Conservation (phyloP, 257 asterid species). For the Rhazya stricta region DNA sequence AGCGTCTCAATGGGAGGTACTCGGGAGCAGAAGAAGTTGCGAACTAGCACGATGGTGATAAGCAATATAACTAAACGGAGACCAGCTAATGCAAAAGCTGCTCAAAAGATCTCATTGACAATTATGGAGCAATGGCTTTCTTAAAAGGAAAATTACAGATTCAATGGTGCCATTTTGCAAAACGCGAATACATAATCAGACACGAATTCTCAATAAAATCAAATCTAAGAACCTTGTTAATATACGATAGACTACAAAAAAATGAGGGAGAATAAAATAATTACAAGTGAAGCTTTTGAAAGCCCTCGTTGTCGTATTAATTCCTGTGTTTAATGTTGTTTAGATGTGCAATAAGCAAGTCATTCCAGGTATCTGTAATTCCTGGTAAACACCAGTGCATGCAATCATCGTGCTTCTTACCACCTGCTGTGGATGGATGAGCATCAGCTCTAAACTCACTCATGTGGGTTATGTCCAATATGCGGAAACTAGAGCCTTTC, state of each 20-base stretch:
- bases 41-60: no score
- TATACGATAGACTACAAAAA: not conserved
- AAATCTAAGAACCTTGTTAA: not conserved
- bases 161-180: not conserved
- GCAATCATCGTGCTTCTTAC: constrained; percentile 84
- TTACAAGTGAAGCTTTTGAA: not conserved
- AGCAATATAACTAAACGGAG: not conserved
- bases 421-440: constrained; percentile 82
- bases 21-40: not conserved
- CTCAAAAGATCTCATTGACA: not conserved
- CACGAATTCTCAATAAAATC: not conserved
- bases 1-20: not conserved
- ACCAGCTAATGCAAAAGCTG: not conserved
- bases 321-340: constrained; percentile 27
- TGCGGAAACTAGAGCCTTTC: constrained; percentile 46
- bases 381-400: constrained; percentile 99
- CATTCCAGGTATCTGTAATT: constrained; percentile 87
- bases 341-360: constrained; percentile 59
- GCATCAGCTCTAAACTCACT: constrained; percentile 89
- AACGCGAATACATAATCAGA: not conserved
- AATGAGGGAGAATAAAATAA: not conserved
- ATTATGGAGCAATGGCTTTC: not conserved
- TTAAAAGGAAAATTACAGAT: not conserved
- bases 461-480: constrained; percentile 62
- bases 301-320: not conserved